Base-by-base conservation (phyloP, 257 asterid genomes). In the Nyctanthes arbortristis region DNA sequence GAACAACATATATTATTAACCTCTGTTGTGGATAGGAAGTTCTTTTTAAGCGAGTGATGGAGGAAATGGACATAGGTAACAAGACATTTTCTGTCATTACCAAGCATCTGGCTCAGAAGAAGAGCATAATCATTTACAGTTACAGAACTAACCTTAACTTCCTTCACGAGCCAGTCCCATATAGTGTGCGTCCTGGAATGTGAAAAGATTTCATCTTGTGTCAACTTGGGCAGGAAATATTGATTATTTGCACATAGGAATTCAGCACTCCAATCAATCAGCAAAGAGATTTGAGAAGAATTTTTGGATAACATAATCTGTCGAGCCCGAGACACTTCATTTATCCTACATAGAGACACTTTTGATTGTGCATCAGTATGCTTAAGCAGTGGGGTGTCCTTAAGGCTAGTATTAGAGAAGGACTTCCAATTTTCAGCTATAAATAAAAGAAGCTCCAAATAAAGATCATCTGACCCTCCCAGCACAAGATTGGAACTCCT, bases 241-340 rank as follows among this genome's bases (percentile, higher is more conserved):
- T 5, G 39, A 49, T 39, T 34, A 16, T 32, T 52, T n/a, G 61
- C 39, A 45, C 71, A 68, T 4, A 20, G 61, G 14, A 79, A 75
- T 55, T 71, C 84, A 43, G n/a, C 67, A 67, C 72, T 79, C 84
- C 84, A 79, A 49, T 55, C 54, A 39, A 71, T 79, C 72, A 79
- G 61, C 81, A 80, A 79, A 33, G 80, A 67, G 54, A 79, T 54
- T 9, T 56, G 70, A 67, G 1, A 9, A 35, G 14, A 14, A 2
- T 60, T 25, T 0, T 4, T 4, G 24, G 80, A 72, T 9, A 59
- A 35, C 24, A 79, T 57, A 40, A 75, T 31, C 1, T 30, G 52
- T 25, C 40, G 59, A 63, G 59, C 2, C 16, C 28, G 64, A 1
- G 29, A 20, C 7, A 63, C 72, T 18, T 49, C 71, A 37, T 31